A percentile compares a stretch with the other conserved stretches of the same genome.
Conservation (phyloP, 352 stramenopile genomes). For the Globisporangium spinosum region DNA sequence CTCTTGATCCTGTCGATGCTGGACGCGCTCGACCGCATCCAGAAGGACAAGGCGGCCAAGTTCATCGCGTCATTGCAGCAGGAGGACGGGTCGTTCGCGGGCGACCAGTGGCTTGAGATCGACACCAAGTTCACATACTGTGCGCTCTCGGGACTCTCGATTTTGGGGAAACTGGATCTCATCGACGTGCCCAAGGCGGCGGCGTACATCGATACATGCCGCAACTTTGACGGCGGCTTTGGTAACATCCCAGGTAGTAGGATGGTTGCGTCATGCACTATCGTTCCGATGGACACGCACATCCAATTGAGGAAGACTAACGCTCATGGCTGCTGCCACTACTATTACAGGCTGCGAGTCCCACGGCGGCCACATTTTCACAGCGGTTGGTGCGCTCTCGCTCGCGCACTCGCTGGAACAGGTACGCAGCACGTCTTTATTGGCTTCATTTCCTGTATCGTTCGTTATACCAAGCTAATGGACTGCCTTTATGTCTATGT, state of each 20-base stretch:
- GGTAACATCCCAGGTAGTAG: conserved; percentile 66
- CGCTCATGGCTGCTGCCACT: conserved; percentile 7
- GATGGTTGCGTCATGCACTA: conserved; percentile 32
- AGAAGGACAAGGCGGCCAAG: conserved; percentile 69
- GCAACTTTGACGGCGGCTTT: conserved; percentile 96
- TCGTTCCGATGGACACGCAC: too few relatives aligned
- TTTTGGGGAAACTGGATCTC: conserved; percentile 87
- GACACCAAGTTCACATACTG: conserved; percentile 99
- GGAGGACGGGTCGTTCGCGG: conserved; percentile 95
- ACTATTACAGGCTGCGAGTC: conserved; percentile 91
- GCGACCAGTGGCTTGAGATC: conserved; percentile 96
- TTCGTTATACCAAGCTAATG: not conserved
- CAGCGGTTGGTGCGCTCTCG: conserved; percentile 93
- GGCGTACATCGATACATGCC: conserved; percentile 93
- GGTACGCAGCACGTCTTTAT: conserved; percentile 16
- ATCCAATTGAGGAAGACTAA: too few relatives aligned
- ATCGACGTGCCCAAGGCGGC: conserved; percentile 90
- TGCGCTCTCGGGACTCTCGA: conserved; percentile 92
- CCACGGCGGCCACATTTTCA: conserved; percentile 98
- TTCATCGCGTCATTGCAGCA: conserved; percentile 93
- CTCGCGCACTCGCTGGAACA: conserved; percentile 66
- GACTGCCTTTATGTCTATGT: too few relatives aligned
- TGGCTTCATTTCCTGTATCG: too few relatives aligned
- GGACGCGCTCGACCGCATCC: conserved; percentile 75
- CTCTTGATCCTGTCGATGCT: conserved; percentile 97